phyloP scores from a whole-genome alignment of 2,329 filamentous ascomycete genomes.

The Aspergillus sergii region DNA sequence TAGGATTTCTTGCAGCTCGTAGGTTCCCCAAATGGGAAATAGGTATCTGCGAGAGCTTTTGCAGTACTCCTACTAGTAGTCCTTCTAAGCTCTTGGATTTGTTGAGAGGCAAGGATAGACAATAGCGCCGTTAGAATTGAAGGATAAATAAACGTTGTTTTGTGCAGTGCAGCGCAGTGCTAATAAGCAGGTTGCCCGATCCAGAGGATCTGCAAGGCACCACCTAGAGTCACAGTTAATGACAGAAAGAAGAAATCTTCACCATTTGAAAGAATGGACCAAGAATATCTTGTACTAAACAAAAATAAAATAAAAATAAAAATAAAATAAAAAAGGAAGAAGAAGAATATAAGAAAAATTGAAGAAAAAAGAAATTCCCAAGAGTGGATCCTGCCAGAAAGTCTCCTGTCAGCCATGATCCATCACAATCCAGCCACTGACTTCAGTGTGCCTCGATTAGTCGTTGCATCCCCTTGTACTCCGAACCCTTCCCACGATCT shows the following conservation, averaged over 20 bases:
- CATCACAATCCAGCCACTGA: slow-evolving; percentile 2
- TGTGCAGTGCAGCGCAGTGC: background rate
- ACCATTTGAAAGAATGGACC: background rate
- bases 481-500: slow-evolving; percentile 7
- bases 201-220: slow-evolving; percentile 10
- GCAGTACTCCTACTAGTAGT: background rate
- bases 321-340: background rate
- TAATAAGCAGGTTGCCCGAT: background rate
- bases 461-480: background rate
- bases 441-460: background rate
- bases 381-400: slow-evolving; percentile 1
- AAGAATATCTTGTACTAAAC: background rate
- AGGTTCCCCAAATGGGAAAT: background rate
- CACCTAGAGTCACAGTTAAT: background rate
- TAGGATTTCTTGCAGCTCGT: background rate
- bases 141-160: background rate
- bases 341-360: background rate
- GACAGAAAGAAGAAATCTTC: background rate
- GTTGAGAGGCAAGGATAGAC: slow-evolving; percentile 9
- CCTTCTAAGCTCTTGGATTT: background rate
- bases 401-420: slow-evolving; percentile 4
- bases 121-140: background rate
- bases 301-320: background rate
- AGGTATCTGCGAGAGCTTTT: background rate
- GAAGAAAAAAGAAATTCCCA: background rate